Evolutionary conservation across 108 stramenopile species (phyloP).

Genomic region (Cyclotella distinguenda): DNA sequence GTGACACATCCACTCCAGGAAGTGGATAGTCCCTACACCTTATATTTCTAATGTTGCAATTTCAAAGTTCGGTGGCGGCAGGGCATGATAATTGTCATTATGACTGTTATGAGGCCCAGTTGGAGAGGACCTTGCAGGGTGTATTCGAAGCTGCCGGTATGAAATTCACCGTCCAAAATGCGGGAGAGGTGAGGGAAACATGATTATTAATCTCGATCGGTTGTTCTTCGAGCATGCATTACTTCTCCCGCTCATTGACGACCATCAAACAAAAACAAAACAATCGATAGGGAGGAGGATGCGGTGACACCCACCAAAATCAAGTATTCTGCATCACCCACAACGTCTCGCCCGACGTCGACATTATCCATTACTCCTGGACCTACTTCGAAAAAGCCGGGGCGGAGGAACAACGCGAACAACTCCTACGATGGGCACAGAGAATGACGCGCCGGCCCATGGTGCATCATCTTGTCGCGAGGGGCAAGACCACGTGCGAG

Average conservation of each 20-base stretch:
- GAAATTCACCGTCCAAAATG: constrained; percentile 45
- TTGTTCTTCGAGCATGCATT: not conserved
- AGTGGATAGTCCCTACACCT: too few relatives aligned
- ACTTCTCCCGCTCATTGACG: not conserved
- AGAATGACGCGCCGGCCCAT: constrained; percentile 41
- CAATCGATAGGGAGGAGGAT: constrained; percentile 41
- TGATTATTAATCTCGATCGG: not conserved
- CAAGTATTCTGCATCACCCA: constrained; percentile 57
- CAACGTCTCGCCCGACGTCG: constrained; percentile 35
- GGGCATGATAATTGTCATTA: constrained; percentile 58
- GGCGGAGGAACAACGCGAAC: constrained; percentile 35
- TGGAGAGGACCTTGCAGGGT: constrained; percentile 36
- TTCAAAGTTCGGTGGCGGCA: constrained; percentile 50
- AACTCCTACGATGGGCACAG: constrained; percentile 45
- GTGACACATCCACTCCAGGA: too few relatives aligned
- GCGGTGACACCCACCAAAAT: constrained; percentile 50
- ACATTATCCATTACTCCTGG: constrained; percentile 52
- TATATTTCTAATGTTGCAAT: too few relatives aligned
- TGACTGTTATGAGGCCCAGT: constrained; percentile 50
- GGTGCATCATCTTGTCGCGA: constrained; percentile 47
- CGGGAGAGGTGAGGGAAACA: constrained; percentile 29
- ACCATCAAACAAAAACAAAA: not conserved
- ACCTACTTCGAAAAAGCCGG: constrained; percentile 52
- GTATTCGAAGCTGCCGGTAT: constrained; percentile 44
- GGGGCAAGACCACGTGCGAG: constrained; percentile 39